Conservation (phyloP, 2,329 filamentous ascomycete genomes). For the Xylariaceae sp. region DNA sequence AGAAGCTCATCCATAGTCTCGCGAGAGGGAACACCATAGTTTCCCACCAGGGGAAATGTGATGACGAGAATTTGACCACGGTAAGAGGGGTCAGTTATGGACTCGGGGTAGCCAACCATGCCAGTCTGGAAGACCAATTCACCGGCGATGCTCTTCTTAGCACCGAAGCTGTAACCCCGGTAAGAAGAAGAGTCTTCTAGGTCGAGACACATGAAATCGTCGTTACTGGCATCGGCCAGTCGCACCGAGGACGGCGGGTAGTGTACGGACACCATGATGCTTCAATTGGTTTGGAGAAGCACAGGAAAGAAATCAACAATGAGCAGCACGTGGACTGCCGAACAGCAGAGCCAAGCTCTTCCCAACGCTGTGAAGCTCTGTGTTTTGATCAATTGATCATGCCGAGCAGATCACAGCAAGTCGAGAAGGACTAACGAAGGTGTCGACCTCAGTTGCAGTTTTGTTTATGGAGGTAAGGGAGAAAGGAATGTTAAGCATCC, state of each 20-base stretch:
- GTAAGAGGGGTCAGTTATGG: conserved; percentile 81
- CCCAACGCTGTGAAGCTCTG: conserved; percentile 22
- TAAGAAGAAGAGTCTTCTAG: conserved; percentile 87
- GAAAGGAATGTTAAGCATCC: not conserved
- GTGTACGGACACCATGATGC: conserved; percentile 37
- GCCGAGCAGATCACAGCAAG: conserved; percentile 5
- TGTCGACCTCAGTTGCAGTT: conserved; percentile 1
- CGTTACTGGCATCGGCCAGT: conserved; percentile 48
- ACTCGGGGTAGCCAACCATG: conserved; percentile 98
- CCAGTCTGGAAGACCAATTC: conserved; percentile 99
- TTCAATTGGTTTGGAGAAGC: not conserved
- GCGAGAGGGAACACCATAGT: conserved; percentile 92
- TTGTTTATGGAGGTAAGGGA: not conserved
- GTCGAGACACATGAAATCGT: conserved; percentile 77
- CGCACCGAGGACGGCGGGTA: conserved; percentile 59
- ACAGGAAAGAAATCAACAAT: conserved; percentile 5
- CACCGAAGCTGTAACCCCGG: conserved; percentile 95
- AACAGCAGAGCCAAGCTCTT: conserved; percentile 24
- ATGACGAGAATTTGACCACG: conserved; percentile 92
- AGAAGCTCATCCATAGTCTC: conserved; percentile 82
- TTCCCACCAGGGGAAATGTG: conserved; percentile 92
- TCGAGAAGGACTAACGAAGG: not conserved
- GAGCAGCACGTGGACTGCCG: not conserved
- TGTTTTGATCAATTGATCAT: conserved; percentile 17
- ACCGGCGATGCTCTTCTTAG: conserved; percentile 87